These are phyloP conservation scores for Urostyla sp. DNA, from an alignment of 73 alveolate genomes.

Conservation along the genomic window DNA sequence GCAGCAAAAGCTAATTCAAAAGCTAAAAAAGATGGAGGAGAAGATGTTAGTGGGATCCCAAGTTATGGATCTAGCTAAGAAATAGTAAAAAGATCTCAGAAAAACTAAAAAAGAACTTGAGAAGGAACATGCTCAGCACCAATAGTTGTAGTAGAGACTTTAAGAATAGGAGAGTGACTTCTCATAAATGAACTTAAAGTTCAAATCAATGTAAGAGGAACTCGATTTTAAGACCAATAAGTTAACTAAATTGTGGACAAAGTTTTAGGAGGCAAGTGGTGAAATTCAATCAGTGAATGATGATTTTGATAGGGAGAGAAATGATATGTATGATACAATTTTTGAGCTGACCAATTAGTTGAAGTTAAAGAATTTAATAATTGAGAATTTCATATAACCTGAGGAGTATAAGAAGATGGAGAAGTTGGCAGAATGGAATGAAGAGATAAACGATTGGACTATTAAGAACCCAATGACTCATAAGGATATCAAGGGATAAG, in stretches of 20 bases:
- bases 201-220: conserved; percentile 88
- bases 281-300: conserved; percentile 79
- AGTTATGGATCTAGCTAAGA: conserved; percentile 91
- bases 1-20: conserved; percentile 86
- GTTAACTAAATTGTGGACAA: conserved; percentile 69
- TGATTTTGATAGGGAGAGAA: conserved; percentile 82
- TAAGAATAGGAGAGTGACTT: conserved; percentile 83
- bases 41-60: conserved; percentile 89
- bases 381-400: conserved; percentile 85
- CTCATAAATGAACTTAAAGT: conserved; percentile 79
- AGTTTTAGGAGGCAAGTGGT: conserved; percentile 69
- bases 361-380: conserved; percentile 79
- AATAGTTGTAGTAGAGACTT: conserved; percentile 79
- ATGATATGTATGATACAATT: conserved; percentile 86
- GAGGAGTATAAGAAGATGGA: conserved; percentile 88
- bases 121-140: conserved; percentile 79
- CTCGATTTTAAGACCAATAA: conserved; percentile 91
- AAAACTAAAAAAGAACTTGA: conserved; percentile 89
- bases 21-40: conserved; percentile 92
- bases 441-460: conserved; percentile 88
- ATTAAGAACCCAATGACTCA: conserved; percentile 50
- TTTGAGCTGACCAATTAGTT: conserved; percentile 76
- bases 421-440: conserved; percentile 81
- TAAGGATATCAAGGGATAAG: conserved; percentile 14
- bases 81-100: conserved; percentile 89